Evolutionary conservation across 768 basidiomycete genomes (phyloP), one percentile per base, ranked within the genome.

Genomic region (Kwoniella sp.): DNA sequence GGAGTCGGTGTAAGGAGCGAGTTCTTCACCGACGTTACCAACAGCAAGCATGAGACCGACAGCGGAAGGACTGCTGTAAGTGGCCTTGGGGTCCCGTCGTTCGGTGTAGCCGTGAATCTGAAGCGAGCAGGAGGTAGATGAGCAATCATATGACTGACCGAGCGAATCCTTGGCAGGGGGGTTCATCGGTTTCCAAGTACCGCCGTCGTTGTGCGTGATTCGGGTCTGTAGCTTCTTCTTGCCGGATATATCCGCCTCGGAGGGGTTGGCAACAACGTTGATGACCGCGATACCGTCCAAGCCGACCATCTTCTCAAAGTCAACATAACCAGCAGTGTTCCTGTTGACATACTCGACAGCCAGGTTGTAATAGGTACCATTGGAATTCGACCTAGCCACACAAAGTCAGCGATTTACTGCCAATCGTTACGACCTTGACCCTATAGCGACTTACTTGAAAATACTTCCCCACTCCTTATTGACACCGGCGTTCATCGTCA

Each of bases 161-260:
- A 86, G 84, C 0, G 92, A 91, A 80, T 99, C 96, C 15, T 72
- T 40, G 17, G 78, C 68, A 0, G 96, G 95, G 0, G 94, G 91
- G 5, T 80, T 82, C 55, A 99, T 79, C 0, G 88, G 84, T 73
- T 89, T 91, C 95, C 96, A 98, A 0, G 85, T 87, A 24, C 92
- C 88, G 87, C 94, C 96, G 79, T 99, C 96, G 70, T 99, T 99
- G 78, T 98, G 94, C 1, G 93, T 97, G 68, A 99, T 97, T 57
- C 88, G 82, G 4, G 87, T 88, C 81, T 91, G 90, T 21, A 98
- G 79, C 58, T 84, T 82, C 83, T 98, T 98, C 49, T 74, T 79
- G 4, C 88, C 86, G 0, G 87, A 86, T 4, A 95, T 75, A 3
- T 83, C 80, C 0, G 93, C 92, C 53, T 91, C 87, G 0, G 83